These are phyloP conservation scores for Trichosporon sp. DNA, from an alignment of 1,284 basidiomycete species.

Conservation along the genomic window DNA sequence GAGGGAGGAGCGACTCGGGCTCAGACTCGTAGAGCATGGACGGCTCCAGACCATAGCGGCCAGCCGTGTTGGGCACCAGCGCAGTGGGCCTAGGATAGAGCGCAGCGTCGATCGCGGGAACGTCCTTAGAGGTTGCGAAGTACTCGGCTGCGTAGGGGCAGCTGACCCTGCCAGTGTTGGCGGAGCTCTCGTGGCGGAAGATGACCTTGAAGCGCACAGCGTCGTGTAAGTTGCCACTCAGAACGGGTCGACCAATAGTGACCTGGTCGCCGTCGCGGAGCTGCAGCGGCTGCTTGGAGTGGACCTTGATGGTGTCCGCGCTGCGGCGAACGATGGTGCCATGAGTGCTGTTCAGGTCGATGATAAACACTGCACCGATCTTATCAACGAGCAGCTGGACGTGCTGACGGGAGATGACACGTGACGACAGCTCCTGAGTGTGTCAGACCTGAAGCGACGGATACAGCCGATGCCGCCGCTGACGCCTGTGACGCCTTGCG, in stretches of 20 bases:
- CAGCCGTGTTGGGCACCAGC: neutral
- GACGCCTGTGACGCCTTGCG: no score
- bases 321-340: constrained; percentile 17
- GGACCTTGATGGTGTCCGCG: neutral
- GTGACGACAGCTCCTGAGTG: constrained; percentile 22
- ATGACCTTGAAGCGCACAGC: neutral
- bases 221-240: neutral
- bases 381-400: constrained; percentile 23
- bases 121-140: neutral
- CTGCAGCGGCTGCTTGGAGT: constrained; percentile 13
- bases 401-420: constrained; percentile 33
- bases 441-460: neutral
- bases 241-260: constrained; percentile 40
- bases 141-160: neutral
- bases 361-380: constrained; percentile 24
- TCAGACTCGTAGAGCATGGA: constrained; percentile 17
- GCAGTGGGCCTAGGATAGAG: neutral
- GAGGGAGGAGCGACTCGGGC: constrained; percentile 8
- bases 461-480: neutral
- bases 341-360: constrained; percentile 32
- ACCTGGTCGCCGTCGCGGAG: constrained; percentile 25
- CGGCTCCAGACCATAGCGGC: constrained; percentile 11
- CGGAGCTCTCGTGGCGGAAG: neutral
- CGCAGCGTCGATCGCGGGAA: neutral
- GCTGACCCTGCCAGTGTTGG: neutral